Conservation (phyloP, 768 basidiomycete genomes). For the Auriculariales sp. region DNA sequence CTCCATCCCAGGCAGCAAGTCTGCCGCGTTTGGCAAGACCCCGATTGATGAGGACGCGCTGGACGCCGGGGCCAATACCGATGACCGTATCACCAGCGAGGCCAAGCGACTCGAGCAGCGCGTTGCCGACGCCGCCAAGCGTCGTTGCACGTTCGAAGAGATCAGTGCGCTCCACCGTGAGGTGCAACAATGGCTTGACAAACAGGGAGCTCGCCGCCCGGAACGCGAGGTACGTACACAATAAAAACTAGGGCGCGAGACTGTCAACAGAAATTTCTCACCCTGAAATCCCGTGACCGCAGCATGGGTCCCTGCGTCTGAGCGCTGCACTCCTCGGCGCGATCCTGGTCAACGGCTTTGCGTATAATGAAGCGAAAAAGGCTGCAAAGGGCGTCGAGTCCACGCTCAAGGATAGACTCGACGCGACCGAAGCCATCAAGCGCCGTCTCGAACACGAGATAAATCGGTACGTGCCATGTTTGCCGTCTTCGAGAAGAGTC, state of each 20-base stretch:
- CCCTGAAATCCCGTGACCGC: slow-evolving; percentile 4
- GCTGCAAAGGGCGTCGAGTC: slow-evolving; percentile 46
- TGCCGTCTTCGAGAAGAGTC: no score
- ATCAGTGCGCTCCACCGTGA: slow-evolving; percentile 65
- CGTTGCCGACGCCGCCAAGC: slow-evolving; percentile 62
- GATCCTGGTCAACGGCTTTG: slow-evolving; percentile 68
- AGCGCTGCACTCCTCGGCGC: slow-evolving; percentile 69
- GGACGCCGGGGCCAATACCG: slow-evolving; percentile 13
- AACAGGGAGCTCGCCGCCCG: slow-evolving; percentile 31
- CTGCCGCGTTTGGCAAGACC: slow-evolving; percentile 28
- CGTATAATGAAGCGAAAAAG: slow-evolving; percentile 65
- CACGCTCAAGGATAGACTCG: slow-evolving; percentile 46
- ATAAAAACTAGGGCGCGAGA: slow-evolving; percentile 7
- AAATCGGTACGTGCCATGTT: slow-evolving; percentile 59
- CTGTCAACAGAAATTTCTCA: slow-evolving; percentile 5
- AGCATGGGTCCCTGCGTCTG: slow-evolving; percentile 56
- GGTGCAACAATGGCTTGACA: slow-evolving; percentile 57
- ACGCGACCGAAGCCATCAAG: slow-evolving; percentile 44
- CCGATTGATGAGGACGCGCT: slow-evolving; percentile 23
- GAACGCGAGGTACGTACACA: slow-evolving; percentile 46
- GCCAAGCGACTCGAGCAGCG: slow-evolving; percentile 62
- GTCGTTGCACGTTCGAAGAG: slow-evolving; percentile 82
- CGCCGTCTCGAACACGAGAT: slow-evolving; percentile 54
- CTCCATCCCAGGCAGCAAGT: slow-evolving; percentile 41
- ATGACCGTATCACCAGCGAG: slow-evolving; percentile 28